Base-by-base conservation (phyloP, 2,329 filamentous ascomycete species). In the Septoria linicola region DNA sequence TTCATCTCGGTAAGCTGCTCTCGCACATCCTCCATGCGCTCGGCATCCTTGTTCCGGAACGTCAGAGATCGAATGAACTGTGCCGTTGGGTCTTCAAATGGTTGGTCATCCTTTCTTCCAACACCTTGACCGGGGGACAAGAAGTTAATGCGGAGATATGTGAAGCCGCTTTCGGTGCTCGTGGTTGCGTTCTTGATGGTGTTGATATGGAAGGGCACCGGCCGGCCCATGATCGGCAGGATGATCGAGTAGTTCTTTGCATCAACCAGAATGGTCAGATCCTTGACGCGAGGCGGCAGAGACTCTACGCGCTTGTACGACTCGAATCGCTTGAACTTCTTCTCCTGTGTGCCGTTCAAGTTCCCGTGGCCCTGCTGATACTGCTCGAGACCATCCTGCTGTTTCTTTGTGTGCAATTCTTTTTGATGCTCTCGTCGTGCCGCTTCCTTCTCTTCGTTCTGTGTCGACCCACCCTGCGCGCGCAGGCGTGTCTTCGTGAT, bases 121-220 rank as follows among this genome's bases (percentile, higher is more conserved):
- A 99, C 93, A 77, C 93, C 93, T 70, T 99, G 93, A 42, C 93
- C 93, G 6, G 95, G 93, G 2, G 92, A 96, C 10, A 99, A 78
- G 69, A 99, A 96, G 74, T 99, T 99, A 77, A 99, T 92, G 59
- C 95, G 86, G 27, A 99, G 77, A 68, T 93, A 97, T 0, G 90
- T 87, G 73, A 89, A 96, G 58, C 96, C 91, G 41, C 89, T 89
- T 70, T 99, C 93, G 58, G 95, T 91, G 60, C 89, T 97, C 72
- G 96, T 96, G 74, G 92, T 97, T 17, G 92, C 93, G 68, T 97
- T 99, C 73, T 99, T 99, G 79, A 99, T 96, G 2, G 95, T 97
- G 70, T 85, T 86, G 64, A 99, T 97, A 70, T 99, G 95, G 76
- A 97, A 99, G 0, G 93, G 93, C 20, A 99, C 93, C 0, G 93